Evolutionary conservation across 1,139 yeast species (phyloP).

Genomic region (Trichomonascaceae sp.): DNA sequence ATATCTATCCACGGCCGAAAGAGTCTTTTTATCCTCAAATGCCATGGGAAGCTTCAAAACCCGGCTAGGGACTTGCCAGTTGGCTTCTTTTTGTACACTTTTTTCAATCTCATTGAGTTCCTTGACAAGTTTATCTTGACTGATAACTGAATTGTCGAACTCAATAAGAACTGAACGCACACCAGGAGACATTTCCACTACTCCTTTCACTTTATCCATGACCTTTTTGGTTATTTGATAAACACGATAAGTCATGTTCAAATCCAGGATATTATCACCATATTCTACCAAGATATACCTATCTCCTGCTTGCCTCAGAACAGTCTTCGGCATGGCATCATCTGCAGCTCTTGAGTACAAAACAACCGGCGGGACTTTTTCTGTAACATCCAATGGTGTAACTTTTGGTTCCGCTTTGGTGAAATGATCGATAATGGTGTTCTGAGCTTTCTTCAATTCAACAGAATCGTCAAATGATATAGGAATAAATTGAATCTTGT

Average conservation of each 20-base stretch:
- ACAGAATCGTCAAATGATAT: conserved; percentile 64
- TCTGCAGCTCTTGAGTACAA: conserved; percentile 40
- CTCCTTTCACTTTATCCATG: conserved; percentile 51
- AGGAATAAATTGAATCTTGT: conserved; percentile 66
- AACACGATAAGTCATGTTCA: conserved; percentile 78
- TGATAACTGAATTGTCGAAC: conserved; percentile 54
- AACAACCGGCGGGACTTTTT: conserved; percentile 41
- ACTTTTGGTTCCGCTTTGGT: conserved; percentile 9
- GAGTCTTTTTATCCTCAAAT: conserved; percentile 82
- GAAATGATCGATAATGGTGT: conserved; percentile 28
- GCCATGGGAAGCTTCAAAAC: conserved; percentile 89
- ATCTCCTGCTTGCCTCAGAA: conserved; percentile 96
- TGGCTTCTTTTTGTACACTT: conserved; percentile 62
- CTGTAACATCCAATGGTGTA: conserved; percentile 4
- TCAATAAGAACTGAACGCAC: conserved; percentile 91
- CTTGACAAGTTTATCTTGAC: conserved; percentile 57
- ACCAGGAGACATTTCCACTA: conserved; percentile 94
- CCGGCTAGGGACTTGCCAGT: conserved; percentile 83
- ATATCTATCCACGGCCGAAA: conserved; percentile 85
- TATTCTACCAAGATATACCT: conserved; percentile 85
- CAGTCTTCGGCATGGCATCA: conserved; percentile 59
- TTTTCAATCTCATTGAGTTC: conserved; percentile 68
- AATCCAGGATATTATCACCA: conserved; percentile 82
- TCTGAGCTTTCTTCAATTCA: conserved; percentile 54
- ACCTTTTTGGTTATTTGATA: conserved; percentile 76